phyloP scores from a whole-genome alignment of 495 filamentous ascomycete species.

The Pyronema domesticum region DNA sequence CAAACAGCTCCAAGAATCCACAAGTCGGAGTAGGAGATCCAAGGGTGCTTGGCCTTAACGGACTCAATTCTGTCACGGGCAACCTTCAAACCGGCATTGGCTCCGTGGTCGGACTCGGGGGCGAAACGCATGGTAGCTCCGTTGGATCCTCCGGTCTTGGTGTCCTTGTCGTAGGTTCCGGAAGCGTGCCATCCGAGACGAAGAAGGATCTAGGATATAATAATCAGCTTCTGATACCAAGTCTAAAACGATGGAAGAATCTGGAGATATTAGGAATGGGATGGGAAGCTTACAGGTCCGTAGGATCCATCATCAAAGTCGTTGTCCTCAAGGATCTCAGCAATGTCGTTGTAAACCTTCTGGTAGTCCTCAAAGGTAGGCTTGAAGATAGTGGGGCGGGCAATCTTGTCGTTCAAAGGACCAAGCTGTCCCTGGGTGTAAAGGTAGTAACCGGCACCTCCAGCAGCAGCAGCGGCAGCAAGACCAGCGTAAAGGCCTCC shows the following conservation, averaged over 20 bases:
- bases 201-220: slow-evolving; percentile 44
- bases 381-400: slow-evolving; percentile 40
- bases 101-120: slow-evolving; percentile 80
- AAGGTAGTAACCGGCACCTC: slow-evolving; percentile 53
- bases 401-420: slow-evolving; percentile 26
- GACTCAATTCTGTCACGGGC: slow-evolving; percentile 88
- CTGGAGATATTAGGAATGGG: not conserved
- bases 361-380: slow-evolving; percentile 82
- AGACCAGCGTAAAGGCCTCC: slow-evolving; percentile 39
- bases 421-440: slow-evolving; percentile 40
- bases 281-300: slow-evolving; percentile 48
- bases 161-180: slow-evolving; percentile 77
- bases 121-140: slow-evolving; percentile 96
- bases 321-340: slow-evolving; percentile 60
- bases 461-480: slow-evolving; percentile 42
- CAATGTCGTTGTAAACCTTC: slow-evolving; percentile 84
- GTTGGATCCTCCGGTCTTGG: slow-evolving; percentile 82
- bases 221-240: slow-evolving; percentile 27
- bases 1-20: slow-evolving; percentile 81
- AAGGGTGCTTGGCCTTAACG: slow-evolving; percentile 76
- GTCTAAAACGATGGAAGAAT: slow-evolving; percentile 15
- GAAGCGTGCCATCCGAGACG: slow-evolving; percentile 77
- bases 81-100: slow-evolving; percentile 75
- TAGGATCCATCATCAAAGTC: slow-evolving; percentile 96
- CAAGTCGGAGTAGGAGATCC: slow-evolving; percentile 90